phyloP scores from a whole-genome alignment of 1,284 basidiomycete genomes.

The Microbotryomycetes sp. region DNA sequence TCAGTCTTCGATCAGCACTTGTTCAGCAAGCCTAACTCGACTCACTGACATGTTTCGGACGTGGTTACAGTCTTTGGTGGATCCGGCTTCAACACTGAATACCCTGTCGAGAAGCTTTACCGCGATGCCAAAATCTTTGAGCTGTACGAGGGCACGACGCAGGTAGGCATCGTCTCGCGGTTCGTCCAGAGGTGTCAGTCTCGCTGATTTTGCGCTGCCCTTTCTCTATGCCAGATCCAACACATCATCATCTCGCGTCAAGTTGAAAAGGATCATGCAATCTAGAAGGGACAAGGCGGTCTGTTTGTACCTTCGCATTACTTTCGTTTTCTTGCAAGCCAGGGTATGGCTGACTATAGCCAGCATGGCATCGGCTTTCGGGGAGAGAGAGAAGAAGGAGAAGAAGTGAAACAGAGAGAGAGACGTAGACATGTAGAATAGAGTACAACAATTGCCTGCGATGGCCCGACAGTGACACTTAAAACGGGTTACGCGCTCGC shows the following conservation, averaged over 20 bases:
- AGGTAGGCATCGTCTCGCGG: not conserved
- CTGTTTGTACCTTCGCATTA: too few species aligned
- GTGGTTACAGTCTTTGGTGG: constrained; percentile 38
- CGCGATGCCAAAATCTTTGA: constrained; percentile 45
- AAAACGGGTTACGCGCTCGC: too few species aligned
- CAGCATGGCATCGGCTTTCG: too few species aligned
- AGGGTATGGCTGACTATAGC: too few species aligned
- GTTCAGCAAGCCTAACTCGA: not conserved
- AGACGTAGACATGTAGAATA: too few species aligned
- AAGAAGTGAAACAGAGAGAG: too few species aligned
- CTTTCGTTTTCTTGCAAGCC: too few species aligned
- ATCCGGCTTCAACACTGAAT: constrained; percentile 50
- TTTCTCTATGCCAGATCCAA: constrained; percentile 19
- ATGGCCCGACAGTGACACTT: too few species aligned
- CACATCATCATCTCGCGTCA: constrained; percentile 29
- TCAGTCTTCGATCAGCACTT: not conserved
- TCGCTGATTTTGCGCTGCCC: not conserved
- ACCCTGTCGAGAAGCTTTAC: constrained; percentile 51
- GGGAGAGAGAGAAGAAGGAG: too few species aligned
- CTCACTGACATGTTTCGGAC: constrained; percentile 10
- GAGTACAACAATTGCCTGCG: too few species aligned
- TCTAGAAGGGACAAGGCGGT: too few species aligned
- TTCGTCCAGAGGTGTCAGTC: too few species aligned
- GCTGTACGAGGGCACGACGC: constrained; percentile 41
- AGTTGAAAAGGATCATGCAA: constrained; percentile 19